These are phyloP conservation scores for Aspergillus melleus DNA, from an alignment of 2,329 filamentous ascomycete genomes.

Conservation along the genomic window DNA sequence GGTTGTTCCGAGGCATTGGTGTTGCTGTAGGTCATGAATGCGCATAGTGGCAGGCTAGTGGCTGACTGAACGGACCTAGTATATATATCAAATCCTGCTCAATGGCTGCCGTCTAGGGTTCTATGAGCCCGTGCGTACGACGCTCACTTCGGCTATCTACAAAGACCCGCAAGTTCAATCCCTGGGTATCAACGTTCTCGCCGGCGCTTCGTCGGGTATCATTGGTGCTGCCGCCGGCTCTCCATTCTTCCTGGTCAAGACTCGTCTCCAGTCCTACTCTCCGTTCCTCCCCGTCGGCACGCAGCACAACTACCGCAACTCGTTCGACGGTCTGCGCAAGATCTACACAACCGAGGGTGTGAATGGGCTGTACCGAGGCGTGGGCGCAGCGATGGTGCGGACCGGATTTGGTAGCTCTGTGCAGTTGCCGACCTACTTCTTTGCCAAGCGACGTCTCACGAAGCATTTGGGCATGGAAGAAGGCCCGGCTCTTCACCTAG, in stretches of 20 bases:
- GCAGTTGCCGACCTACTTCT: constrained; percentile 96
- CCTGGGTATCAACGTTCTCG: constrained; percentile 88
- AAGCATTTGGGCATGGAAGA: constrained; percentile 87
- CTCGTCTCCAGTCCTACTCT: constrained; percentile 88
- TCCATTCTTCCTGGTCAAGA: constrained; percentile 98
- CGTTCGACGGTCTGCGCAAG: constrained; percentile 75
- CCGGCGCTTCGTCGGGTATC: constrained; percentile 83
- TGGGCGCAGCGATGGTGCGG: constrained; percentile 89
- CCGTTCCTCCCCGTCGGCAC: constrained; percentile 92
- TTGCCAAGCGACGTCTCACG: constrained; percentile 83
- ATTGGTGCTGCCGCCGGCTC: constrained; percentile 90
- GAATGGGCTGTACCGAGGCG: constrained; percentile 81
- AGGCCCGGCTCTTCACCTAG: constrained; percentile 81
- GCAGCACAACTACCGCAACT: constrained; percentile 90
- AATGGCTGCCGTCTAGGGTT: constrained; percentile 97
- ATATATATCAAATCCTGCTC: constrained; percentile 92
- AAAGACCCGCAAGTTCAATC: constrained; percentile 74
- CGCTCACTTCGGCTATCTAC: constrained; percentile 68
- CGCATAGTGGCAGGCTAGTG: background rate
- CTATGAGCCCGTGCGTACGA: constrained; percentile 88
- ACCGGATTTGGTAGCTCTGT: constrained; percentile 96
- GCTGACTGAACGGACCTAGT: constrained; percentile 50
- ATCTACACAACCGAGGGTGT: constrained; percentile 79
- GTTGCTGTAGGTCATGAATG: constrained; percentile 61
- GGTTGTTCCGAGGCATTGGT: constrained; percentile 84